Percentiles rank a stretch among this genome's conserved stretches.
phyloP scores from a whole-genome alignment of 2,329 filamentous ascomycete species.

The Corniculantispora saksenae region DNA sequence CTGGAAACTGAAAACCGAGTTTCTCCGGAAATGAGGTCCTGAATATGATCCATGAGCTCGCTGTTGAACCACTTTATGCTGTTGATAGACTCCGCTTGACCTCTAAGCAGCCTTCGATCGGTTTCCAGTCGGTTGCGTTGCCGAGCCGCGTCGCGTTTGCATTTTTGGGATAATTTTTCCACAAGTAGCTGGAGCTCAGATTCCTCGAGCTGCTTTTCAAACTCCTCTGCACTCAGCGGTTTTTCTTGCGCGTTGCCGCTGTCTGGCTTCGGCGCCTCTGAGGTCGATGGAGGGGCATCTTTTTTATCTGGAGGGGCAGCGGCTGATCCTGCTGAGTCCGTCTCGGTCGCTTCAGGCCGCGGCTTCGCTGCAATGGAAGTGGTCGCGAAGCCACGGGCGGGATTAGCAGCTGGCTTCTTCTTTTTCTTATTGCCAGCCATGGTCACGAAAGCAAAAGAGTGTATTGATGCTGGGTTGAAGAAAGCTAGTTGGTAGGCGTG shows the following conservation, averaged over 20 bases:
- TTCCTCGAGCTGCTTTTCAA: constrained; percentile 85
- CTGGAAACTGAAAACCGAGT: constrained; percentile 57
- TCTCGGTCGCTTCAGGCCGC: constrained; percentile 58
- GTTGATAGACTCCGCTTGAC: constrained; percentile 73
- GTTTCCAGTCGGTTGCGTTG: constrained; percentile 79
- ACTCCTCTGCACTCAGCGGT: constrained; percentile 77
- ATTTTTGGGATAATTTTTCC: constrained; percentile 79
- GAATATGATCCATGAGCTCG: constrained; percentile 75
- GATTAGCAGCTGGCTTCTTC: constrained; percentile 85
- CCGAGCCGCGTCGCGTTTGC: constrained; percentile 74
- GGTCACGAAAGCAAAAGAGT: constrained; percentile 20
- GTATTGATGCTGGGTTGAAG: constrained; percentile 12
- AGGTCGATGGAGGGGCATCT: constrained; percentile 34
- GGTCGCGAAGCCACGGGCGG: constrained; percentile 89
- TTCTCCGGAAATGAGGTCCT: constrained; percentile 71
- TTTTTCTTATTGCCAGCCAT: constrained; percentile 83
- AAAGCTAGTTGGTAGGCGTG: not conserved
- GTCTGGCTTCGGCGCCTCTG: constrained; percentile 21
- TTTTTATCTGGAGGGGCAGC: constrained; percentile 10
- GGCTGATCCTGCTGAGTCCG: constrained; percentile 26
- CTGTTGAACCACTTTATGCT: constrained; percentile 77
- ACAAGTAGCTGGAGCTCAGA: constrained; percentile 87
- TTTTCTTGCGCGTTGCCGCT: constrained; percentile 35
- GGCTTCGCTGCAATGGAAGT: constrained; percentile 86
- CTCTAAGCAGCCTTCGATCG: constrained; percentile 77